A percentile compares a stretch with the other conserved stretches of the same genome.
Conservation (phyloP, 768 basidiomycete genomes). For the Fibroporia radiculosa region DNA sequence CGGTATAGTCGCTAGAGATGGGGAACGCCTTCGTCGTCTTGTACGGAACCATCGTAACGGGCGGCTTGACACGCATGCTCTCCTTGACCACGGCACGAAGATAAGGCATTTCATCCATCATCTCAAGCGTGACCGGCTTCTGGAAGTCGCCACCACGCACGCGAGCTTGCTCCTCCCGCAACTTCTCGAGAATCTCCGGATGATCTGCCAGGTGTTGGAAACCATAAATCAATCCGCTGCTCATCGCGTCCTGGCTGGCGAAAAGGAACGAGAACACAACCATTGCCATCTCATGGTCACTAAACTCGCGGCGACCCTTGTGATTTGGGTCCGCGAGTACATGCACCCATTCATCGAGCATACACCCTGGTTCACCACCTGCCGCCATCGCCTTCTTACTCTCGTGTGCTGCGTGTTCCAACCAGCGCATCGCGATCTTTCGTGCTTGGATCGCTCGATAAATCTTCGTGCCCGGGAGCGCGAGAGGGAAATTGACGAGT, state of each 20-base stretch:
- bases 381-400: conserved; percentile 79
- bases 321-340: conserved; percentile 53
- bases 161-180: conserved; percentile 84
- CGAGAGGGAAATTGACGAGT: conserved; percentile 97
- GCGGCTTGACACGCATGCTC: conserved; percentile 84
- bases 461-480: conserved; percentile 93
- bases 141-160: conserved; percentile 75
- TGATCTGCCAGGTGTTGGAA: conserved; percentile 96
- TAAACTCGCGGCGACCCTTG: conserved; percentile 83
- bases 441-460: conserved; percentile 90
- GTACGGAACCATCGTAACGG: conserved; percentile 99
- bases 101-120: conserved; percentile 90
- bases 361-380: conserved; percentile 76
- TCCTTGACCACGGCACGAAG: conserved; percentile 91
- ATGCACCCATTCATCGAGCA: conserved; percentile 89
- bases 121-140: conserved; percentile 74
- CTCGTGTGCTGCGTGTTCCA: conserved; percentile 68
- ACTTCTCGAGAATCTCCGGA: conserved; percentile 81
- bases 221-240: conserved; percentile 88
- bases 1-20: conserved; percentile 85
- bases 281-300: conserved; percentile 93
- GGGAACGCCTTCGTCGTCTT: conserved; percentile 84
- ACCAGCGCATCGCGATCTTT: conserved; percentile 75
- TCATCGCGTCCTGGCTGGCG: conserved; percentile 97
- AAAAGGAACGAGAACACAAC: conserved; percentile 96